These are phyloP conservation scores for Achaetomiella virescens DNA, from an alignment of 495 filamentous ascomycete species.

Conservation along the genomic window DNA sequence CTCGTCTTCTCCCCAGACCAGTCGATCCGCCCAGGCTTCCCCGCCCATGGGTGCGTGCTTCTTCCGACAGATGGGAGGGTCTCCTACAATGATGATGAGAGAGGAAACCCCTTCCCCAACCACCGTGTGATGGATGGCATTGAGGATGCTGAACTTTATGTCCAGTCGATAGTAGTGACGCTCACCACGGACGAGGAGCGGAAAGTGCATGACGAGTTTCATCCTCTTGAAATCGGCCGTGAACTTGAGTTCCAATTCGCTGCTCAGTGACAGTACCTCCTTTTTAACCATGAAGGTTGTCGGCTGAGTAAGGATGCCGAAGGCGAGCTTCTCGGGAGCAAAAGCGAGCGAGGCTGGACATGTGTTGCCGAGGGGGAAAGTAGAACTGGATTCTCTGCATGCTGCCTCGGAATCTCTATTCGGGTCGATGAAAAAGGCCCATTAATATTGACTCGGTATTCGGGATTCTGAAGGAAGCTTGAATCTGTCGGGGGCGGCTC, in stretches of 20 bases:
- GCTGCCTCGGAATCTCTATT: slow-evolving; percentile 11
- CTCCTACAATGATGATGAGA: slow-evolving; percentile 55
- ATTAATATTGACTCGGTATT: slow-evolving; percentile 7
- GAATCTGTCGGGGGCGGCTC: slow-evolving; percentile 31
- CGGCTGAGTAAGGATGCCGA: slow-evolving; percentile 47
- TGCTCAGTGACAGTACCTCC: slow-evolving; percentile 14
- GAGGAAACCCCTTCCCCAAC: slow-evolving; percentile 27
- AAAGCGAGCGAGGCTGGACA: slow-evolving; percentile 31
- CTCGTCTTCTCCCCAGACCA: slow-evolving; percentile 59
- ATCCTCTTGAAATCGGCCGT: slow-evolving; percentile 39
- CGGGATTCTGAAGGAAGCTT: slow-evolving; percentile 17
- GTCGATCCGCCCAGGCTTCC: slow-evolving; percentile 40
- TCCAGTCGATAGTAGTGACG: slow-evolving; percentile 40
- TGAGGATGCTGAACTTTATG: slow-evolving; percentile 60
- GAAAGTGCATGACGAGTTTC: slow-evolving; percentile 38
- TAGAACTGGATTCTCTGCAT: slow-evolving; percentile 2
- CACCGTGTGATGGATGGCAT: slow-evolving; percentile 46
- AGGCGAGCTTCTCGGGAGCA: slow-evolving; percentile 33
- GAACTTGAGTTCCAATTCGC: slow-evolving; percentile 19
- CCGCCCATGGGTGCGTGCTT: slow-evolving; percentile 38
- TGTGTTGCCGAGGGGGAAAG: slow-evolving; percentile 23
- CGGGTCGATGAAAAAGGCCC: neutral
- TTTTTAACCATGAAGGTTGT: slow-evolving; percentile 47
- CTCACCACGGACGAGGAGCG: neutral
- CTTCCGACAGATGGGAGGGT: slow-evolving; percentile 59